Conservation (phyloP, 1,284 basidiomycete genomes). For the Melampsora occidentalis region DNA sequence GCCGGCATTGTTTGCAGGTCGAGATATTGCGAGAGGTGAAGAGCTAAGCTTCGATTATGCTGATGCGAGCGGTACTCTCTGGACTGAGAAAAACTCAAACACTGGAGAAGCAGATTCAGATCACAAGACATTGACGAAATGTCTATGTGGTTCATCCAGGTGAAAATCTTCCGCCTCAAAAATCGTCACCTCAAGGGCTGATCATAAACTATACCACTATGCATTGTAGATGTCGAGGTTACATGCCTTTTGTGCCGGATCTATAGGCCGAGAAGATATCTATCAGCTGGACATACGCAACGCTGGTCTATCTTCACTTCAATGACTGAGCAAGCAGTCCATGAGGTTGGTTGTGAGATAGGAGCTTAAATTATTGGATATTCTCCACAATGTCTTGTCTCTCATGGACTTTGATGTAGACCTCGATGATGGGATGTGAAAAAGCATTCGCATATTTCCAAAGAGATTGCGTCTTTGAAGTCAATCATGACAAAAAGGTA, state of each 20-base stretch:
- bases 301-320: too few species aligned
- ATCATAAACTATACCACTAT: neutral
- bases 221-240: constrained; percentile 6
- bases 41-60: constrained; percentile 43
- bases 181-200: neutral
- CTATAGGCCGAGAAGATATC: neutral
- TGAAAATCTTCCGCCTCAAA: neutral
- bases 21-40: constrained; percentile 30
- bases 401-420: too few species aligned
- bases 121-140: neutral
- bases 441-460: too few species aligned
- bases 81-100: neutral
- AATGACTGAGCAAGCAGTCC: too few species aligned
- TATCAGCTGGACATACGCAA: too few species aligned
- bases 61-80: neutral
- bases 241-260: constrained; percentile 11
- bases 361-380: too few species aligned
- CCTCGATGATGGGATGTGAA: too few species aligned
- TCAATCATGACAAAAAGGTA: too few species aligned
- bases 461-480: too few species aligned
- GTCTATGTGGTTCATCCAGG: constrained; percentile 17
- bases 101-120: neutral
- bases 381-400: too few species aligned
- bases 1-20: constrained; percentile 27
- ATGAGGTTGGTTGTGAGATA: too few species aligned